A percentile compares a stretch with the other conserved stretches of the same genome.
These are phyloP conservation scores for Fusarium succisae DNA, from an alignment of 2,329 filamentous ascomycete species.

Conservation along the genomic window DNA sequence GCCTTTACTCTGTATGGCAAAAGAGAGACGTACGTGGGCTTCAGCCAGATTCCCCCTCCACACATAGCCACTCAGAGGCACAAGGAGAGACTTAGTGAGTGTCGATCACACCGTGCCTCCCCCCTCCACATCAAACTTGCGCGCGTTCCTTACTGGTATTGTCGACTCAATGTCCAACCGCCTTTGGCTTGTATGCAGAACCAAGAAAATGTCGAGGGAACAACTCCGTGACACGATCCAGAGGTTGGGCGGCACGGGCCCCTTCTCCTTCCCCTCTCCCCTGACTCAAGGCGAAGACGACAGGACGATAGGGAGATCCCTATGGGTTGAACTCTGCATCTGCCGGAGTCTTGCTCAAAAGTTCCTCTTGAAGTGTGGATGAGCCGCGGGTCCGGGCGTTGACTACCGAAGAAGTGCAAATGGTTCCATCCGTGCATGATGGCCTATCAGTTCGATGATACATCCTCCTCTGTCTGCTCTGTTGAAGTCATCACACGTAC, in stretches of 20 bases:
- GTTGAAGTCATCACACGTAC: slow-evolving; percentile 17
- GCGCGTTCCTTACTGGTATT: slow-evolving; percentile 9
- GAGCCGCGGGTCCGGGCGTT: slow-evolving; percentile 31
- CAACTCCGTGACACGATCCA: neutral
- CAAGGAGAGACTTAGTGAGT: slow-evolving; percentile 27
- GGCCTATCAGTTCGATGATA: neutral
- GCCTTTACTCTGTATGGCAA: slow-evolving; percentile 16
- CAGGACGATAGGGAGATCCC: slow-evolving; percentile 6
- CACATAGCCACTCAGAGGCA: slow-evolving; percentile 18
- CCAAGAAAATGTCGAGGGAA: slow-evolving; percentile 16
- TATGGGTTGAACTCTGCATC: slow-evolving; percentile 29
- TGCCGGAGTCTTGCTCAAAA: slow-evolving; percentile 33
- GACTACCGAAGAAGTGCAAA: slow-evolving; percentile 17
- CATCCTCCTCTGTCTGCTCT: neutral
- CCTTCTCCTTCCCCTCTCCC: slow-evolving; percentile 7
- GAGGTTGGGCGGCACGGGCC: slow-evolving; percentile 14
- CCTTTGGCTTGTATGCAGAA: neutral
- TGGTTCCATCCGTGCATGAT: slow-evolving; percentile 11
- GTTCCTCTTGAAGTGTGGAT: slow-evolving; percentile 20
- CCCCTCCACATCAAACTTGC: neutral
- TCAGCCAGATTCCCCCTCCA: slow-evolving; percentile 10
- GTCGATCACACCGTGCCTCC: slow-evolving; percentile 31
- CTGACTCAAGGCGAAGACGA: slow-evolving; percentile 22
- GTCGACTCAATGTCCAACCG: slow-evolving; percentile 8
- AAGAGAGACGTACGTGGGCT: slow-evolving; percentile 21